Conservation (phyloP, 768 basidiomycete species). For the Fomitopsis pulvina region DNA sequence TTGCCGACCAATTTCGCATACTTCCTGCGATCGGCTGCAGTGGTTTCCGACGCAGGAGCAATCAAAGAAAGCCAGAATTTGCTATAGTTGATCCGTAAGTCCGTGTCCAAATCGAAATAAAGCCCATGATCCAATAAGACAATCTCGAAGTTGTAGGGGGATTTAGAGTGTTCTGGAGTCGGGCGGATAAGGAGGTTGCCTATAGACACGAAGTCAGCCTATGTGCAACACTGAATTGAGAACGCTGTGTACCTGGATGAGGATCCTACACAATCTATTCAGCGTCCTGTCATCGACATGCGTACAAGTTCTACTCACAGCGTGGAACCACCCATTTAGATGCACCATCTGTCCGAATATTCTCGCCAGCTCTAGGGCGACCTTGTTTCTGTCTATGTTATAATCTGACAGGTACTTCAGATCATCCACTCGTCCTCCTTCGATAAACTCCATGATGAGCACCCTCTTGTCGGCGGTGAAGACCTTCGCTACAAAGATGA, state of each 20-base stretch:
- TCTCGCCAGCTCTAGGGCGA: constrained; percentile 80
- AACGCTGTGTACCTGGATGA: constrained; percentile 57
- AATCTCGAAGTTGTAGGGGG: constrained; percentile 94
- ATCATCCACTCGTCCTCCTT: constrained; percentile 87
- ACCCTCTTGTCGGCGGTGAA: constrained; percentile 77
- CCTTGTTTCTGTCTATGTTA: constrained; percentile 89
- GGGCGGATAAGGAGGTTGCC: constrained; percentile 92
- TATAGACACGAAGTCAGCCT: too few relatives aligned
- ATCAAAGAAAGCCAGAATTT: constrained; percentile 91
- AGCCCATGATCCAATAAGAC: constrained; percentile 91
- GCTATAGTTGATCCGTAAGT: constrained; percentile 77
- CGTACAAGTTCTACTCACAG: constrained; percentile 37
- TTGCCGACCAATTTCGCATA: constrained; percentile 92
- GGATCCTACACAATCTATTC: constrained; percentile 54
- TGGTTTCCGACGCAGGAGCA: constrained; percentile 56
- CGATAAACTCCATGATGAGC: constrained; percentile 91
- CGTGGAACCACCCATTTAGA: constrained; percentile 86
- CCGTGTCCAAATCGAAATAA: constrained; percentile 84
- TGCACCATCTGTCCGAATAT: constrained; percentile 98
- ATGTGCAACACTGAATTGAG: too few relatives aligned
- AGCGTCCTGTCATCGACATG: not conserved
- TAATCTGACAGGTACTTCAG: constrained; percentile 73
- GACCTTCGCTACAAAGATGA: constrained; percentile 40
- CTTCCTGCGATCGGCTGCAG: constrained; percentile 64
- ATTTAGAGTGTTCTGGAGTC: constrained; percentile 50